phyloP scores from a whole-genome alignment of 352 stramenopile species.

The Pythium insidiosum region DNA sequence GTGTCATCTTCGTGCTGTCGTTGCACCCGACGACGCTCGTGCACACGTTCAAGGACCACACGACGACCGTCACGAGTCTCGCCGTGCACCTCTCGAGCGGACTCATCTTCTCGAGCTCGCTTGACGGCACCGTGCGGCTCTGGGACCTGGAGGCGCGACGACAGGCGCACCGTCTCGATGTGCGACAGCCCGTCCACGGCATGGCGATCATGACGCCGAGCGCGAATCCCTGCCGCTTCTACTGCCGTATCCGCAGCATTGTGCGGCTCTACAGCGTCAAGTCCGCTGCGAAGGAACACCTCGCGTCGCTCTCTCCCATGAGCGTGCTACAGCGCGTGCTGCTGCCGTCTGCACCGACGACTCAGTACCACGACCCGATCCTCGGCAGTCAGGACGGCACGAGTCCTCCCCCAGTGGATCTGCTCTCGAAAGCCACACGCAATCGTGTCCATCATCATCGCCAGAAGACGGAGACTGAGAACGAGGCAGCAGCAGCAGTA shows the following conservation, averaged over 20 bases:
- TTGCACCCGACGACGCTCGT: slow-evolving; percentile 45
- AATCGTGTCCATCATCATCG: too few species aligned
- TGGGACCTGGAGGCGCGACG: slow-evolving; percentile 60
- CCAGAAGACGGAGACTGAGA: neutral
- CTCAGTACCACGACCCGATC: slow-evolving; percentile 10
- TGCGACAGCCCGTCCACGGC: slow-evolving; percentile 31
- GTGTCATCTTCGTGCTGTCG: slow-evolving; percentile 47
- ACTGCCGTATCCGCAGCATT: slow-evolving; percentile 42
- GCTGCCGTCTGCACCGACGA: slow-evolving; percentile 16
- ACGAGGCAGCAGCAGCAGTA: too few species aligned
- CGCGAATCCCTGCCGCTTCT: slow-evolving; percentile 40
- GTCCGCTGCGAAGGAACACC: slow-evolving; percentile 62
- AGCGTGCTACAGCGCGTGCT: slow-evolving; percentile 43
- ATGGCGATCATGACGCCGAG: slow-evolving; percentile 33
- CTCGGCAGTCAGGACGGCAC: slow-evolving; percentile 12
- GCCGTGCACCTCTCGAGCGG: slow-evolving; percentile 37
- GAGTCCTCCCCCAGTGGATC: too few species aligned
- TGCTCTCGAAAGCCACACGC: too few species aligned
- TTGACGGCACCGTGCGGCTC: slow-evolving; percentile 54
- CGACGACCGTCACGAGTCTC: slow-evolving; percentile 40
- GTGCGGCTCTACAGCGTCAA: slow-evolving; percentile 56
- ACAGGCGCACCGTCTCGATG: slow-evolving; percentile 52
- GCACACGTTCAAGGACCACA: slow-evolving; percentile 68
- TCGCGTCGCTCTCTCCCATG: slow-evolving; percentile 43
- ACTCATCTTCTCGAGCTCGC: slow-evolving; percentile 59